Conservation (phyloP, 1,139 yeast genomes). For the Yamadazyma jaroonii region DNA sequence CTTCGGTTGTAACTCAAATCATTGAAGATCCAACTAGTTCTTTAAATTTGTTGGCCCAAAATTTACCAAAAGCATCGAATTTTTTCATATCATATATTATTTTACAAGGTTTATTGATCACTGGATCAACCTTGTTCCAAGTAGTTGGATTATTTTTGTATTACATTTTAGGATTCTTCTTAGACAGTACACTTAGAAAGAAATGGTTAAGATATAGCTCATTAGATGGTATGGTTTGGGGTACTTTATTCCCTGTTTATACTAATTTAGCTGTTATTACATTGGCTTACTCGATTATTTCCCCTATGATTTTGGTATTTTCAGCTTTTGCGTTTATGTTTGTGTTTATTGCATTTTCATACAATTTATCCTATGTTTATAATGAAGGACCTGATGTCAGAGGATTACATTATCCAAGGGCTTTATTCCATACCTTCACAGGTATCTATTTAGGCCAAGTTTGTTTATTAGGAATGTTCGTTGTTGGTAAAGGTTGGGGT, state of each 20-base stretch:
- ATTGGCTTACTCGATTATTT: constrained; percentile 74
- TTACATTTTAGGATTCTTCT: constrained; percentile 61
- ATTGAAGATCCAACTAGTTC: constrained; percentile 63
- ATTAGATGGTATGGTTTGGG: constrained; percentile 73
- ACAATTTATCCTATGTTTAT: constrained; percentile 74
- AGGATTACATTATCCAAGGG: constrained; percentile 85
- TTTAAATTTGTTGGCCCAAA: constrained; percentile 64
- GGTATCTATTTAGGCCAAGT: constrained; percentile 87
- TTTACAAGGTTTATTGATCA: constrained; percentile 79
- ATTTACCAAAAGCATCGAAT: constrained; percentile 87
- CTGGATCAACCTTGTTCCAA: constrained; percentile 81
- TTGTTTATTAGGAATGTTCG: constrained; percentile 81
- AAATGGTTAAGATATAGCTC: constrained; percentile 71
- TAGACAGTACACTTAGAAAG: constrained; percentile 85
- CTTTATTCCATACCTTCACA: constrained; percentile 81
- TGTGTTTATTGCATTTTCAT: constrained; percentile 73
- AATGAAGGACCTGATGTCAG: constrained; percentile 64
- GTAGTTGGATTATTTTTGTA: constrained; percentile 68
- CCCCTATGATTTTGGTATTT: constrained; percentile 72
- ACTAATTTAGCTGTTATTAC: constrained; percentile 80
- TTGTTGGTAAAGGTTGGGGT: constrained; percentile 94
- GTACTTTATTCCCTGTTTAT: constrained; percentile 82
- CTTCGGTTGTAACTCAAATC: constrained; percentile 69
- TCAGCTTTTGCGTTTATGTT: constrained; percentile 66
- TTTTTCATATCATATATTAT: constrained; percentile 71